These are phyloP conservation scores for Populus hybrid DNA, from an alignment of 441 rosid genomes.

Conservation along the genomic window DNA sequence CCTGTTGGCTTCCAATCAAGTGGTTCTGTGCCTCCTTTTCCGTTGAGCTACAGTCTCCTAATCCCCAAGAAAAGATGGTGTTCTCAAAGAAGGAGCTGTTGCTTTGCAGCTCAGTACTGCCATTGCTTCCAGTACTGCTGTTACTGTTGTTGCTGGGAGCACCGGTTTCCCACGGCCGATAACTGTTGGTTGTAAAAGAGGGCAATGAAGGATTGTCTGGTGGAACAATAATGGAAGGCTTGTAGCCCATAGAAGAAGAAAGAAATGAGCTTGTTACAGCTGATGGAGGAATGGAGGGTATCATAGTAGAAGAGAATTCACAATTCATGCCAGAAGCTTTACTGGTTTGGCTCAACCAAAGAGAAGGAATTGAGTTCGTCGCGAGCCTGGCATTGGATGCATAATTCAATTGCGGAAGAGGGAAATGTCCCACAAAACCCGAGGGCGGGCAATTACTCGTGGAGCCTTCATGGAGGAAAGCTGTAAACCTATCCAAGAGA, in stretches of 20 bases:
- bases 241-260: too few species aligned
- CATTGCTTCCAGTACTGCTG: conserved; percentile 33
- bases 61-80: conserved; percentile 47
- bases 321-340: too few species aligned
- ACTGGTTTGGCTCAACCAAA: too few species aligned
- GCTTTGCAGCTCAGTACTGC: conserved; percentile 39
- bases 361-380: too few species aligned
- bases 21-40: conserved; percentile 44
- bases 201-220: conserved; percentile 27
- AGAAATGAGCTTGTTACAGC: too few species aligned
- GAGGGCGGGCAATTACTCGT: conserved; percentile 29
- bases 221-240: too few species aligned
- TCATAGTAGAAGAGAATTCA: too few species aligned
- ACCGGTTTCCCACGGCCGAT: conserved; percentile 41
- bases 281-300: too few species aligned
- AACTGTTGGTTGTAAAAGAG: conserved; percentile 27
- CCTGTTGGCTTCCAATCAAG: conserved; percentile 31
- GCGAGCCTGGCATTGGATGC: too few species aligned
- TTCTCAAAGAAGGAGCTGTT: conserved; percentile 42
- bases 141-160: conserved; percentile 29
- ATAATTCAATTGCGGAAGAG: conserved; percentile 40
- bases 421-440: conserved; percentile 37
- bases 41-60: conserved; percentile 42
- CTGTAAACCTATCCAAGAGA: conserved; percentile 28
- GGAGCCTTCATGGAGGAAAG: conserved; percentile 25